phyloP scores from a whole-genome alignment of 495 filamentous ascomycete genomes.

The Chaetomium fimeti region DNA sequence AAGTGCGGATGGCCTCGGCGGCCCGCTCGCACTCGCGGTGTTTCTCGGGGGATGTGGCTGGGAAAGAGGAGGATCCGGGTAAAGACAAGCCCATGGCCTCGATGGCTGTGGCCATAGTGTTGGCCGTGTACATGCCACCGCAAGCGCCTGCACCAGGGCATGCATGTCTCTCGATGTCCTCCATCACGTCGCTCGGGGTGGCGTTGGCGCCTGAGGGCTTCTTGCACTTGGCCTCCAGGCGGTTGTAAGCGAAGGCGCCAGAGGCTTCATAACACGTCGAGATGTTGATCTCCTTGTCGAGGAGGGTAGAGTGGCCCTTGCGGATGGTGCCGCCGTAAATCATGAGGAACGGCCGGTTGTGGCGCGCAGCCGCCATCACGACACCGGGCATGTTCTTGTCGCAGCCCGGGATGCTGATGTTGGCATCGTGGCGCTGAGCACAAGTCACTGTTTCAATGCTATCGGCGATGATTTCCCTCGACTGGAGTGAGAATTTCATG shows the following conservation, averaged over 20 bases:
- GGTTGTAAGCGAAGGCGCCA: slow-evolving; percentile 82
- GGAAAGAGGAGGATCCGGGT: slow-evolving; percentile 87
- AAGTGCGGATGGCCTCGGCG: slow-evolving; percentile 79
- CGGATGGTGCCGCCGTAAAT: slow-evolving; percentile 88
- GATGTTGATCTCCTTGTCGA: slow-evolving; percentile 84
- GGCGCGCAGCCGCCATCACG: slow-evolving; percentile 67
- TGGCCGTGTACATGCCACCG: slow-evolving; percentile 95
- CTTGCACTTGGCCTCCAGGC: slow-evolving; percentile 46
- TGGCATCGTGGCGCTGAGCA: slow-evolving; percentile 86
- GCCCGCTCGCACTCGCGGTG: slow-evolving; percentile 86
- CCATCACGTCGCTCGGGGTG: slow-evolving; percentile 75
- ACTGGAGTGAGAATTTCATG: slow-evolving; percentile 96
- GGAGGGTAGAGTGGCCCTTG: slow-evolving; percentile 74
- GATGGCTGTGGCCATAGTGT: slow-evolving; percentile 95
- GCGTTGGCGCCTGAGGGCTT: slow-evolving; percentile 38
- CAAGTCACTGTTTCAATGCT: slow-evolving; percentile 91
- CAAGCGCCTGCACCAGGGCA: slow-evolving; percentile 94
- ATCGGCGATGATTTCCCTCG: slow-evolving; percentile 92
- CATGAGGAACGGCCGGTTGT: slow-evolving; percentile 79
- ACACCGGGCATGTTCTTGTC: slow-evolving; percentile 99
- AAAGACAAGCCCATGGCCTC: slow-evolving; percentile 92
- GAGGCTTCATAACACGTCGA: slow-evolving; percentile 86
- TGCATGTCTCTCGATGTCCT: slow-evolving; percentile 79
- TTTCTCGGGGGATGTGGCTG: slow-evolving; percentile 84
- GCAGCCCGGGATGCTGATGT: slow-evolving; percentile 91